Evolutionary conservation across 495 filamentous ascomycete genomes (phyloP), one percentile per base, ranked within the genome.

Genomic region (Hypoxylon crocopeplum): DNA sequence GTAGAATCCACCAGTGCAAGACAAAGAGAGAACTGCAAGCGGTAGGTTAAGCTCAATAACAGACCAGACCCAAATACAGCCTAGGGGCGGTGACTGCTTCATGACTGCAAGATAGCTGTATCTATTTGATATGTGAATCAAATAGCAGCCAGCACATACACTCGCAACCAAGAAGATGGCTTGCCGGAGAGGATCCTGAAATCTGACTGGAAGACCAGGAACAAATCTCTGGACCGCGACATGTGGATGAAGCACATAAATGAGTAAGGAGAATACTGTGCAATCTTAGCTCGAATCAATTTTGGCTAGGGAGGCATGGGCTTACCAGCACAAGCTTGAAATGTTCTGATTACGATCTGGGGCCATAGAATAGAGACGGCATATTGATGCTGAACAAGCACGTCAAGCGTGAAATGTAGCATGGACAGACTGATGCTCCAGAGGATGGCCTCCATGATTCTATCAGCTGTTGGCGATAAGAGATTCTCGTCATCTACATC

Each of bases 341-440:
- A 46, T 17, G 81, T 72, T 48, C 84, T 80, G 27, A 69, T 71
- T 37, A 83, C 56, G 2, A 94, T 82, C 13, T 72, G 74, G 1
- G 68, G 60, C 75, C 88, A 84, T 10, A 80, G 72, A 10, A 93
- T 83, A 1, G 84, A 80, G 65, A 88, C 80, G 7, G 87, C 84
- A 68, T 96, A 98, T 77, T 98, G 95, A 70, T 93, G 85, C 42
- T 93, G 89, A 5, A 95, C 90, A n/a, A 97, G 78, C 44, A 93
- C 89, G 61, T 94, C 91, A 20, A 98, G 80, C 1, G 91, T 92
- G 62, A 95, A 86, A 71, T 97, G 90, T 20, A 97, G 78, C 76
- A 91, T 91, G 13, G 84, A 80, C 62, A 97, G 75, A 34, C 88
- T 88, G 3, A 86, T 60, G 7, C 86, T 83, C 78, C 82, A 90